Percentiles rank a stretch among this genome's conserved stretches.
Conservation (phyloP, 345 rosid species). For the Lenwebbia sp. region DNA sequence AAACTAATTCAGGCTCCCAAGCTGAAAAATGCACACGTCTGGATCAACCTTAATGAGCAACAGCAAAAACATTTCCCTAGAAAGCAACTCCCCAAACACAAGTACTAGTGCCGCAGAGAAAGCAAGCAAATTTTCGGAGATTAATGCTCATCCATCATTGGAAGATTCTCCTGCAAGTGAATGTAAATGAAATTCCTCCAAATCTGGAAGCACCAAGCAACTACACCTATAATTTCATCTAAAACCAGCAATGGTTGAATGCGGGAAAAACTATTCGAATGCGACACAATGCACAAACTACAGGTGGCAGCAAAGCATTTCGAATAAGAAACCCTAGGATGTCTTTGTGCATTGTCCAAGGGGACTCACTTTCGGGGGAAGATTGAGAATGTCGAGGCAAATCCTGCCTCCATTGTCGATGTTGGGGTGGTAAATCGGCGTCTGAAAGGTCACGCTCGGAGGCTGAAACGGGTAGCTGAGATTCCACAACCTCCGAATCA, state of each 20-base stretch:
- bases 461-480: slow-evolving; percentile 89
- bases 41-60: background rate
- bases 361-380: slow-evolving; percentile 64
- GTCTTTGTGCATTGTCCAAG: background rate
- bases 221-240: background rate
- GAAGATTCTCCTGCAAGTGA: background rate
- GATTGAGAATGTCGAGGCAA: slow-evolving; percentile 87
- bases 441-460: slow-evolving; percentile 55
- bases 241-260: background rate
- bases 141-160: background rate
- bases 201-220: background rate
- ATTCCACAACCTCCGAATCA: background rate
- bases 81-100: background rate
- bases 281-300: rapidly evolving
- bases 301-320: background rate
- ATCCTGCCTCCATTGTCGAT: slow-evolving; percentile 79
- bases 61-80: background rate
- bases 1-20: background rate
- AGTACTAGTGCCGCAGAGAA: rapidly evolving
- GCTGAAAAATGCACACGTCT: rapidly evolving
- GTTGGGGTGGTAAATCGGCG: slow-evolving; percentile 79
- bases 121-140: background rate
- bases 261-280: background rate
- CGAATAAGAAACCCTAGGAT: background rate
- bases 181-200: rapidly evolving